Evolutionary conservation across 2,329 filamentous ascomycete species (phyloP), one percentile per base, ranked within the genome.

Genomic region (Periconia digitata): DNA sequence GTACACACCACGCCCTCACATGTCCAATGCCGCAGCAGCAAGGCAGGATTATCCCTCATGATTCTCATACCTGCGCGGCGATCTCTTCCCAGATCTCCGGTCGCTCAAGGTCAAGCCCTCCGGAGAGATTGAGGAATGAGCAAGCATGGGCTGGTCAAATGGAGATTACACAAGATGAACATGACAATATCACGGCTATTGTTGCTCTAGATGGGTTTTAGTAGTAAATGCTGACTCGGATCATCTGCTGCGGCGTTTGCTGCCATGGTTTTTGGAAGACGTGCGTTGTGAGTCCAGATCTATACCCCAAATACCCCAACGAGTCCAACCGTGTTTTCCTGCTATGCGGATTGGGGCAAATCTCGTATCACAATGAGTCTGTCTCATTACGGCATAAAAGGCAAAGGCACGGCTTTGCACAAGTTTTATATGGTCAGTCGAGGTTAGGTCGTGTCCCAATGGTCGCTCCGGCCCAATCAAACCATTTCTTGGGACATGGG

Each of bases 201-300:
- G 38, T 23, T 40, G 38, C 22, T 40, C 20, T 40, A 13, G n/a
- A n/a, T 13, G 8, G 5, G 16, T 40, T 15, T 40, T 16, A 15
- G 15, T 13, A n/a, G 10, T 40, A 21, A 13, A 51, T 66, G 64
- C 66, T 65, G 51, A 59, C 50, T 43, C 52, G 50, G 49, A 52
- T 27, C 49, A 50, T 46, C 53, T 52, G 46, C 50, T 56, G 57
- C 65, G n/a, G 23, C 27, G 27, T 32, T 32, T 4, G 4, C n/a
- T 15, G 27, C 12, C 4, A 32, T 6, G 27, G 27, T 5, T 15
- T 32, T 32, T 32, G 3, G 27, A 15, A 32, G 27, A 32, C n/a
- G n/a, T 32, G n/a, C n/a, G n/a, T n/a, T n/a, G n/a, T n/a, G n/a
- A n/a, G n/a, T n/a, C n/a, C n/a, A n/a, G n/a, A n/a, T n/a, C n/a